Percentiles rank a stretch among this genome's conserved stretches.
Conservation (phyloP, 176 grass and related monocot species). For the Phoenix dactylifera region DNA sequence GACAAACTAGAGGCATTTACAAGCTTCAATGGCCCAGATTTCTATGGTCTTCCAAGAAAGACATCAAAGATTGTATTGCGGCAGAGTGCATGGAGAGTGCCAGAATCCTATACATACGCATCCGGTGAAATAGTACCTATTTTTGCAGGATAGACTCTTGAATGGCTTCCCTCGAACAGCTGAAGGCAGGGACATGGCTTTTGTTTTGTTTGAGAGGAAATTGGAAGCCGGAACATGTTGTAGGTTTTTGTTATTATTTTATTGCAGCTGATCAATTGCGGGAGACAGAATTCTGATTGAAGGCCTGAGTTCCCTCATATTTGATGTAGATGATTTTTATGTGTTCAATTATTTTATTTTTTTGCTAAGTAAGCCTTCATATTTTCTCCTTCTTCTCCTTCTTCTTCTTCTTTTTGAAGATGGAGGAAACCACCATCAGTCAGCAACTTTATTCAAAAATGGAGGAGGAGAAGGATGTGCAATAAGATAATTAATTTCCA, state of each 20-base stretch:
- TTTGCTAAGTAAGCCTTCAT: too few relatives aligned
- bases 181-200: neutral
- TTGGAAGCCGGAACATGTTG: too few relatives aligned
- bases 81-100: conserved; percentile 75
- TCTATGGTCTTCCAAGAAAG: conserved; percentile 89
- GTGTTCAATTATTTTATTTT: too few relatives aligned
- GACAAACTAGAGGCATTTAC: conserved; percentile 88
- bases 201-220: neutral
- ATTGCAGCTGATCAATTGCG: neutral
- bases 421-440: too few relatives aligned
- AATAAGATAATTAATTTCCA: too few relatives aligned
- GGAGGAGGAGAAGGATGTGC: too few relatives aligned
- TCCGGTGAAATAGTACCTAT: conserved; percentile 78
- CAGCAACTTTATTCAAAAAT: too few relatives aligned
- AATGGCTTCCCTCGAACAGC: conserved; percentile 50
- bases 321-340: too few relatives aligned
- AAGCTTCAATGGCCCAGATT: conserved; percentile 94
- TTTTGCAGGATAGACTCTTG: conserved; percentile 53
- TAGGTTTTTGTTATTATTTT: neutral
- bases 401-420: too few relatives aligned
- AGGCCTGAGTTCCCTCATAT: too few relatives aligned
- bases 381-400: too few relatives aligned
- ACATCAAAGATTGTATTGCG: conserved; percentile 47
- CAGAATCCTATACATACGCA: conserved; percentile 37
- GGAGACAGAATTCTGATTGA: neutral